Base-by-base conservation (phyloP, 2,329 filamentous ascomycete species). In the Emericellopsis atlantica region DNA sequence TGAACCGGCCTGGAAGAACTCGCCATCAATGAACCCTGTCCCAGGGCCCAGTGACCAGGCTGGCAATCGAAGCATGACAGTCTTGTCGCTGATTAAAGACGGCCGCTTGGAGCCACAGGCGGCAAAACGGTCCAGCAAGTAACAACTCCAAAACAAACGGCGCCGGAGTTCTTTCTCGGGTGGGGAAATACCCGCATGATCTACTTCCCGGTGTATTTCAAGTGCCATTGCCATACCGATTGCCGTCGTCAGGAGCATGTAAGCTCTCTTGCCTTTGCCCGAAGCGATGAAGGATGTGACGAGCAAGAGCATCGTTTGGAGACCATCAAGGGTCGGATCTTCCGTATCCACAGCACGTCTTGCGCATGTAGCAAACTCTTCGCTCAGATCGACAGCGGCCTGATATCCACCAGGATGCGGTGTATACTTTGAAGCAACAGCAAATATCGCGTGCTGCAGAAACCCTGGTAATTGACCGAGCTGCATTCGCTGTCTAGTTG, bases 141-240 rank as follows among this genome's bases (percentile, higher is more conserved):
- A 94, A 54, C 84, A 90, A 2, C 84, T 81, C 87, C 87, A 94
- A 58, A 94, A 94, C 2, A 93, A 65, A n/a, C 84, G 74, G 41
- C 87, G 70, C 36, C 84, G 73, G 53, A 80, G 79, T 62, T 93
- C 87, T 42, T 82, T 74, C 54, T 93, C 86, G 4, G 76, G 65
- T 0, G 77, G 69, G 0, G 76, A 74, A 10, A 84, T 69, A 39
- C 75, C 37, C 15, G 39, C 73, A 6, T 67, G 54, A 21, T 86
- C 79, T 35, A 81, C 64, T 60, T 94, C 87, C 26, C 84, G 76
- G 54, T 93, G 84, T 4, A 92, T 66, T 53, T 89, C 84, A 10
- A 93, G 70, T 4, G 84, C 85, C 58, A 88, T 76, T 2, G 82
- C 80, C 85, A 93, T 93, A 36, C 82, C 84, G 37, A 87, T 78